A percentile compares a stretch with the other conserved stretches of the same genome.
Evolutionary conservation across 345 rosid genomes (phyloP).

Genomic region (Gossypium thurberi): DNA sequence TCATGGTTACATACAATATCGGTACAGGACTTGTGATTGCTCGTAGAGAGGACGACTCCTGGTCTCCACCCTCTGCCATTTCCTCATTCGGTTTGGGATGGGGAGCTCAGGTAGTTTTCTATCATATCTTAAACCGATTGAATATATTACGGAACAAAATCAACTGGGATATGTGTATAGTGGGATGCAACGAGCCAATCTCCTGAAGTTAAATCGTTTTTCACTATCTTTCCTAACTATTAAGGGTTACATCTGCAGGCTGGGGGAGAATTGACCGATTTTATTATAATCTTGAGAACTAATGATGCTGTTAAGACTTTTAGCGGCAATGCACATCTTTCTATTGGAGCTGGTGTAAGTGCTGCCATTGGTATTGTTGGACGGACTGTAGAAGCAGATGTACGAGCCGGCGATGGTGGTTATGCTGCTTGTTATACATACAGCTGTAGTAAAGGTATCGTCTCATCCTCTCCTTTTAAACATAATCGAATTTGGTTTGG

Average conservation of each 20-base stretch:
- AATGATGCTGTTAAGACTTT: constrained; percentile 76
- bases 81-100: constrained; percentile 92
- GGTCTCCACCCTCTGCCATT: constrained; percentile 97
- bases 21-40: constrained; percentile 93
- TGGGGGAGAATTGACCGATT: constrained; percentile 94
- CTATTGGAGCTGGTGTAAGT: constrained; percentile 86
- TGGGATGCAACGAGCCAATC: neutral
- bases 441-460: constrained; percentile 93
- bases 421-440: constrained; percentile 93
- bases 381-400: constrained; percentile 78
- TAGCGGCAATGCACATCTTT: constrained; percentile 73
- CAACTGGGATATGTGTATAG: neutral
- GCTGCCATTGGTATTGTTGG: constrained; percentile 83
- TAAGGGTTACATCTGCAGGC: constrained; percentile 42
- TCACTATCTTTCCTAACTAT: neutral
- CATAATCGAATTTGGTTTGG: neutral
- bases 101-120: constrained; percentile 72
- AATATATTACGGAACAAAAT: neutral
- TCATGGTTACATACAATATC: constrained; percentile 80
- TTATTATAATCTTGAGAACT: constrained; percentile 78
- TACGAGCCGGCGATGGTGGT: constrained; percentile 92
- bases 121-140: neutral
- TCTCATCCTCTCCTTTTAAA: neutral
- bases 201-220: neutral
- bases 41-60: constrained; percentile 82